These are phyloP conservation scores for Candida pseudoviswanathii DNA, from an alignment of 1,139 yeast genomes.

Conservation along the genomic window DNA sequence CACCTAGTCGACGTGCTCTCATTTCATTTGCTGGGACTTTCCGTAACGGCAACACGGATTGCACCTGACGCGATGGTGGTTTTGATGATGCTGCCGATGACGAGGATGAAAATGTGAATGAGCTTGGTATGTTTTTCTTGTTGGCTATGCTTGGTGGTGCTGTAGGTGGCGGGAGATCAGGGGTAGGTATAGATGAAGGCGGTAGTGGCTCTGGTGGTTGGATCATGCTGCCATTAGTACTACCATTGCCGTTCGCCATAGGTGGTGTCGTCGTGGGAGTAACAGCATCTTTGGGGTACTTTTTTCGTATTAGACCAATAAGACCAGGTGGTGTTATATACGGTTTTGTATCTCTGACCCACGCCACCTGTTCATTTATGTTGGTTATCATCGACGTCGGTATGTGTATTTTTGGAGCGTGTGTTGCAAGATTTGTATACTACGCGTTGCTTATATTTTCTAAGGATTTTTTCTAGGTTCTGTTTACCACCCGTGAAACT, in stretches of 20 bases:
- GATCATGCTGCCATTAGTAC: not conserved
- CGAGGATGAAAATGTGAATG: conserved; percentile 1
- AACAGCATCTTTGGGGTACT: conserved; percentile 14
- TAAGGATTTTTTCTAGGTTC: not conserved
- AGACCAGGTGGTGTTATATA: conserved; percentile 13
- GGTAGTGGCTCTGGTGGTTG: conserved; percentile 1
- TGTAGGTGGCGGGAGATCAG: not conserved
- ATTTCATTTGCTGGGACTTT: conserved; percentile 2
- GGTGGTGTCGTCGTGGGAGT: not conserved
- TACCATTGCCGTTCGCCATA: not conserved
- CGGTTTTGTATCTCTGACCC: conserved; percentile 16
- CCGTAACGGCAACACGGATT: conserved; percentile 4
- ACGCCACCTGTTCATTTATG: conserved; percentile 16
- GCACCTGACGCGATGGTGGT: conserved; percentile 1
- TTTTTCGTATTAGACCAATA: conserved; percentile 16
- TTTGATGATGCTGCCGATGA: not conserved
- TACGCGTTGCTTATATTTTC: conserved; percentile 3
- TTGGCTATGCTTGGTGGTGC: not conserved
- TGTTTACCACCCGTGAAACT: not conserved
- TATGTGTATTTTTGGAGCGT: too few relatives aligned
- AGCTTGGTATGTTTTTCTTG: conserved; percentile 7
- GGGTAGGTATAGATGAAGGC: conserved; percentile 1
- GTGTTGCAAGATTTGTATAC: conserved; percentile 7
- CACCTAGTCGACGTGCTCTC: not conserved
- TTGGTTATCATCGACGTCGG: conserved; percentile 12